Evolutionary conservation across 805 yeast genomes (phyloP), one percentile per base, ranked within the genome.

Genomic region (Myxozyma sirexii): DNA sequence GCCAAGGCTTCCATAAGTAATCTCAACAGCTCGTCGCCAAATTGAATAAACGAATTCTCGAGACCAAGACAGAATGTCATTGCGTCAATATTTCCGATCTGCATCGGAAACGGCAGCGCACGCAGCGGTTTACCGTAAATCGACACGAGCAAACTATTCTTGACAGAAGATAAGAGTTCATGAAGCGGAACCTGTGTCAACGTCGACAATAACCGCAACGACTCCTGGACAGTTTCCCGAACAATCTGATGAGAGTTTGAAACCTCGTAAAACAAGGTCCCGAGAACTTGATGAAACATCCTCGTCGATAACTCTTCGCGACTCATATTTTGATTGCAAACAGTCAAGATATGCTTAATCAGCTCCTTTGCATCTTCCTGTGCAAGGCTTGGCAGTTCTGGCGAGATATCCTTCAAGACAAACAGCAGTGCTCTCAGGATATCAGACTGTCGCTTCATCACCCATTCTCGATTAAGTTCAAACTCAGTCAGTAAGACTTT

Each of bases 71-170:
- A 93, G 73, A 86, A 96, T 0, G 96, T 86, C n/a, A 94, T 89
- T 0, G 98, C 98, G 73, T 94, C 98, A 62, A 94, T 92, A 72
- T 94, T 92, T 38, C 99, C 99, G 57, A 94, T 94, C 75, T 96
- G 99, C 97, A 93, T 94, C 3, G 97, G 94, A 76, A 96, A 94
- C 0, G 99, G 99, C 62, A 94, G 79, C 0, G 99, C 99, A 64
- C 99, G 80, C 59, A 94, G 75, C 0, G 99, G 99, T 71, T 94
- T 94, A 2, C 97, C 97, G 77, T 94, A 96, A 23, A 94, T 94
- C 5, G 99, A 98, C 0, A 96, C 88, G 48, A 94, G 75, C 29
- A 96, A 76, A 26, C 92, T 83, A 49, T 84, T 86, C 68, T 91
- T 90, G 54, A 96, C 92, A 19, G 93, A 92, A 3, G 85, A 83